A percentile compares a stretch with the other conserved stretches of the same genome.
Conservation (phyloP, 371 early-diverging fungal genomes). For the Mucor irregularis region DNA sequence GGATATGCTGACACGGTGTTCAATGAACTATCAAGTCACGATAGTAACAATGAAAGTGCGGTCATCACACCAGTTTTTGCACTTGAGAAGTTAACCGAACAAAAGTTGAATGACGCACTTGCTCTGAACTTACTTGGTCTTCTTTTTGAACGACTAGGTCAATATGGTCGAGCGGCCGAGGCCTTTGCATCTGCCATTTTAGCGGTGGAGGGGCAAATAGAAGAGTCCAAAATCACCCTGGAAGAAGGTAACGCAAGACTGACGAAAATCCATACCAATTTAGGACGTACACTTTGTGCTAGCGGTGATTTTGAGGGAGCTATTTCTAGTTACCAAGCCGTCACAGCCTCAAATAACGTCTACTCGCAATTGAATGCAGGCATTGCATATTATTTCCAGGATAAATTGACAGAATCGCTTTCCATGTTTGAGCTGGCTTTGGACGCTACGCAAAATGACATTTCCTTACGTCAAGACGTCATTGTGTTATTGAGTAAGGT, state of each 20-base stretch:
- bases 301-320: constrained; percentile 53
- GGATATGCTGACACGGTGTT: constrained; percentile 67
- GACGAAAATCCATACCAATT: constrained; percentile 54
- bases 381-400: constrained; percentile 74
- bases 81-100: constrained; percentile 74
- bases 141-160: constrained; percentile 71
- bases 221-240: constrained; percentile 19
- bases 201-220: constrained; percentile 43
- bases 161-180: constrained; percentile 66
- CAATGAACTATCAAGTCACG: constrained; percentile 22
- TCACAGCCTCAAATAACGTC: constrained; percentile 27
- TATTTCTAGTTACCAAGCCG: constrained; percentile 41
- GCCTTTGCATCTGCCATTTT: constrained; percentile 64
- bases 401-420: constrained; percentile 68
- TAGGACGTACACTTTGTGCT: constrained; percentile 65
- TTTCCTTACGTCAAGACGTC: constrained; percentile 60
- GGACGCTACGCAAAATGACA: constrained; percentile 48
- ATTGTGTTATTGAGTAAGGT: constrained; percentile 80
- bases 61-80: constrained; percentile 65
- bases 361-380: constrained; percentile 72
- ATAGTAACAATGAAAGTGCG: constrained; percentile 16
- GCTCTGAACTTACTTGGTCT: constrained; percentile 77
- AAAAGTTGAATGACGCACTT: constrained; percentile 56
- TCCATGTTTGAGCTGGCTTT: constrained; percentile 73
- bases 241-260: constrained; percentile 24